Percentiles rank a stretch among this genome's conserved stretches.
These are phyloP conservation scores for Exophiala sp. DNA, from an alignment of 2,329 filamentous ascomycete genomes.

Conservation along the genomic window DNA sequence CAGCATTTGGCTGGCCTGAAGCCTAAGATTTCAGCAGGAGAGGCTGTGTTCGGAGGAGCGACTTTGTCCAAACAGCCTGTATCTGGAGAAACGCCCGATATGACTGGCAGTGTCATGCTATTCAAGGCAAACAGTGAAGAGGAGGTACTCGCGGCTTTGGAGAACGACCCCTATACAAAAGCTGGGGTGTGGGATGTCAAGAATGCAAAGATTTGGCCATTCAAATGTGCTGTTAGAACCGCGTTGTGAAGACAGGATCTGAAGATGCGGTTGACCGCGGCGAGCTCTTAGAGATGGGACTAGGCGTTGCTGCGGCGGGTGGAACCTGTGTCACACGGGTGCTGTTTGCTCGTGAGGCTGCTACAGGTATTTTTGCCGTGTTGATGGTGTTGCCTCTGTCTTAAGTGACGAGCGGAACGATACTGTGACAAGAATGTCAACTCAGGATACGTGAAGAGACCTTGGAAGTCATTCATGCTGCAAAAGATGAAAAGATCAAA, in stretches of 20 bases:
- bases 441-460: no score
- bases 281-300: neutral
- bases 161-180: slow-evolving; percentile 68
- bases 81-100: slow-evolving; percentile 58
- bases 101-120: slow-evolving; percentile 74
- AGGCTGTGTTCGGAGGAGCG: slow-evolving; percentile 51
- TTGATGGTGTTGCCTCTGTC: no score
- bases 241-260: slow-evolving; percentile 13
- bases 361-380: neutral
- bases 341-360: neutral
- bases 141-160: slow-evolving; percentile 64
- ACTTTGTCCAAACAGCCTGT: slow-evolving; percentile 64
- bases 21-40: slow-evolving; percentile 21
- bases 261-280: neutral
- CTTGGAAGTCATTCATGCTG: no score
- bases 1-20: slow-evolving; percentile 22
- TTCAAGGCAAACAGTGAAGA: slow-evolving; percentile 64
- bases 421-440: no score
- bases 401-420: no score
- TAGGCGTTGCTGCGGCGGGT: neutral
- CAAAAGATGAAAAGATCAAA: no score
- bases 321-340: neutral
- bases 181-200: slow-evolving; percentile 77
- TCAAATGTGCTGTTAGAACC: slow-evolving; percentile 27
- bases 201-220: slow-evolving; percentile 48